Evolutionary conservation across 2,329 filamentous ascomycete species (phyloP).

Genomic region (Sclerotinia nivalis): DNA sequence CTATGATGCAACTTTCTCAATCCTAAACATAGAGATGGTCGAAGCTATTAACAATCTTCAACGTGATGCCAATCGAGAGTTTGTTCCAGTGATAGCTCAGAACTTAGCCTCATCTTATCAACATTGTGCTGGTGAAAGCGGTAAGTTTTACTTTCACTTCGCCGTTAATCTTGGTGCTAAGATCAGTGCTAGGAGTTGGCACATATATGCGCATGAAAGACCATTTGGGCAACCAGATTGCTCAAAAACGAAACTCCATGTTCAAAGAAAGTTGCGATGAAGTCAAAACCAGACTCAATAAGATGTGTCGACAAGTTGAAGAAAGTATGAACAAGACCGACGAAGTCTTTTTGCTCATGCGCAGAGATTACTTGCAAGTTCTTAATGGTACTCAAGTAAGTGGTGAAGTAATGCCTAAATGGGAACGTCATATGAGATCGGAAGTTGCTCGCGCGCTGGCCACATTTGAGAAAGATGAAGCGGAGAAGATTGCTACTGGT

Average conservation of each 20-base stretch:
- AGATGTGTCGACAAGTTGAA: constrained; percentile 42
- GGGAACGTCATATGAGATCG: constrained; percentile 30
- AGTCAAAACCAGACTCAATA: constrained; percentile 45
- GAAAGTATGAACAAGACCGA: constrained; percentile 37
- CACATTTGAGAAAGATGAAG: constrained; percentile 8
- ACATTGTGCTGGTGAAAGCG: constrained; percentile 47
- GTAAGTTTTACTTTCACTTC: constrained; percentile 32
- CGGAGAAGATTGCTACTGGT: neutral
- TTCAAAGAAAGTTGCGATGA: constrained; percentile 49
- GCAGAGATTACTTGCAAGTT: constrained; percentile 41
- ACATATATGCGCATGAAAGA: constrained; percentile 54
- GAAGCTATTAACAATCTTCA: constrained; percentile 48
- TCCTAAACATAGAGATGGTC: constrained; percentile 42
- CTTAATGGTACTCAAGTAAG: constrained; percentile 35
- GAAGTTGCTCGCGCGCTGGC: constrained; percentile 9
- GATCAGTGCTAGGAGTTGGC: constrained; percentile 43
- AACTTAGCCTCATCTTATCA: constrained; percentile 52
- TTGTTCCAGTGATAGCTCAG: constrained; percentile 50
- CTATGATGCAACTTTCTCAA: constrained; percentile 46
- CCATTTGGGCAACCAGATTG: constrained; percentile 50
- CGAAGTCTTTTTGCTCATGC: constrained; percentile 39
- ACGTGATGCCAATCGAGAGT: constrained; percentile 55
- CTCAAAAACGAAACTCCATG: constrained; percentile 47
- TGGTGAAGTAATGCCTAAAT: constrained; percentile 35
- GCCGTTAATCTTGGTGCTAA: neutral